A percentile compares a stretch with the other conserved stretches of the same genome.
phyloP scores from a whole-genome alignment of 140 eudicot genomes.

The Oenanthe javanica region DNA sequence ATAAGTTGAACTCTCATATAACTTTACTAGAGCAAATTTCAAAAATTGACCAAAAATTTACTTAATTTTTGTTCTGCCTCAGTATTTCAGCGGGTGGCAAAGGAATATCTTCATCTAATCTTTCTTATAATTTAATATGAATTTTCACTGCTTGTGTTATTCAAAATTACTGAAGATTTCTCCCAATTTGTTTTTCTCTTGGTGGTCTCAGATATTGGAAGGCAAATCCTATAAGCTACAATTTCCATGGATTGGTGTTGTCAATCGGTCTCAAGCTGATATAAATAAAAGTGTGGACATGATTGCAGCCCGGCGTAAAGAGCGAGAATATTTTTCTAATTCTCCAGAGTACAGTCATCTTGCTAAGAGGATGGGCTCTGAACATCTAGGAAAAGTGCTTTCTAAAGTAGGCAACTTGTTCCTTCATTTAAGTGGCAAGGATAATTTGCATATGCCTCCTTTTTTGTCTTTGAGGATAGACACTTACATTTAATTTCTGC shows the following conservation, averaged over 20 bases:
- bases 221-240: conserved; percentile 90
- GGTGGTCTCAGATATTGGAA: conserved; percentile 63
- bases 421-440: background rate
- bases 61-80: background rate
- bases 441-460: background rate
- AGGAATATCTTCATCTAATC: background rate
- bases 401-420: conserved; percentile 31
- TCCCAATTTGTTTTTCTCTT: conserved; percentile 2
- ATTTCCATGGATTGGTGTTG: conserved; percentile 98
- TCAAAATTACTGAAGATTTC: background rate
- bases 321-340: conserved; percentile 62
- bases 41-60: background rate
- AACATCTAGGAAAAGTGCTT: conserved; percentile 61
- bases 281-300: conserved; percentile 85
- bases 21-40: background rate
- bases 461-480: background rate
- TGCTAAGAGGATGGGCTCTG: conserved; percentile 57
- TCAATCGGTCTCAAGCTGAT: conserved; percentile 90
- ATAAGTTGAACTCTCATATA: background rate
- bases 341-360: conserved; percentile 50
- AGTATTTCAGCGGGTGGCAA: background rate
- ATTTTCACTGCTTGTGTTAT: background rate
- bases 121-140: background rate
- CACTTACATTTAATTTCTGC: no score
- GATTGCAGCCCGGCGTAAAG: conserved; percentile 90